phyloP scores from a whole-genome alignment of 1,284 basidiomycete genomes.

The Hortiboletus rubellus region DNA sequence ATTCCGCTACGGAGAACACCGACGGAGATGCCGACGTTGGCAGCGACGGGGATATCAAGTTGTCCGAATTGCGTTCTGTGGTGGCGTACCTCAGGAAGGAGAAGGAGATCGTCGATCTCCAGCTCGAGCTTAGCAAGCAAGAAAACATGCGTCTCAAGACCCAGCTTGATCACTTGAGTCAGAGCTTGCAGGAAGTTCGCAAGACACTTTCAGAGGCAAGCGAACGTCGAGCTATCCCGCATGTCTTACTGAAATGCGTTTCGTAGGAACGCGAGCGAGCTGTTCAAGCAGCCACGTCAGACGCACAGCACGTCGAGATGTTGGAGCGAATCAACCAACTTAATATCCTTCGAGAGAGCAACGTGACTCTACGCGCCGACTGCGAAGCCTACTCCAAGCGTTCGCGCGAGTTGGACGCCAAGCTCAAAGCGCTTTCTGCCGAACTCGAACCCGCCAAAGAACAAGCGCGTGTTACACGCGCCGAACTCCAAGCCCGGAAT shows the following conservation, averaged over 20 bases:
- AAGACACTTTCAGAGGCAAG: conserved; percentile 62
- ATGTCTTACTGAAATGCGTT: conserved; percentile 2
- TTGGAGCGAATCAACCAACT: conserved; percentile 87
- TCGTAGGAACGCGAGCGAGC: conserved; percentile 76
- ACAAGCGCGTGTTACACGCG: conserved; percentile 63
- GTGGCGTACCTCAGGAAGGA: conserved; percentile 84
- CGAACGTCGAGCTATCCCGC: not conserved
- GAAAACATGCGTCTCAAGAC: conserved; percentile 76
- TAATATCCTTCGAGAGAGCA: conserved; percentile 86
- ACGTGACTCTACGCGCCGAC: conserved; percentile 79
- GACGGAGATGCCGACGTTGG: conserved; percentile 45
- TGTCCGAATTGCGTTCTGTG: conserved; percentile 76
- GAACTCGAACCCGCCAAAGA: conserved; percentile 80
- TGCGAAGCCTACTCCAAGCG: conserved; percentile 67
- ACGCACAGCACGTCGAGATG: conserved; percentile 83
- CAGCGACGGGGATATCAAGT: conserved; percentile 56
- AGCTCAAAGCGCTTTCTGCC: conserved; percentile 56
- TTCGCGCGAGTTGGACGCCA: conserved; percentile 62
- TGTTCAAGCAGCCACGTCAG: conserved; percentile 64
- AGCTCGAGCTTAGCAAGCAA: conserved; percentile 84
- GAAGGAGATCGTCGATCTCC: conserved; percentile 88
- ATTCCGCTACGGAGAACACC: conserved; percentile 44
- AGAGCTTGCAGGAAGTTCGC: conserved; percentile 70
- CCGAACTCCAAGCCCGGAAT: conserved; percentile 73
- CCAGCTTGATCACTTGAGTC: conserved; percentile 73